Conservation (phyloP, 345 rosid genomes). For the Theobroma cacao region DNA sequence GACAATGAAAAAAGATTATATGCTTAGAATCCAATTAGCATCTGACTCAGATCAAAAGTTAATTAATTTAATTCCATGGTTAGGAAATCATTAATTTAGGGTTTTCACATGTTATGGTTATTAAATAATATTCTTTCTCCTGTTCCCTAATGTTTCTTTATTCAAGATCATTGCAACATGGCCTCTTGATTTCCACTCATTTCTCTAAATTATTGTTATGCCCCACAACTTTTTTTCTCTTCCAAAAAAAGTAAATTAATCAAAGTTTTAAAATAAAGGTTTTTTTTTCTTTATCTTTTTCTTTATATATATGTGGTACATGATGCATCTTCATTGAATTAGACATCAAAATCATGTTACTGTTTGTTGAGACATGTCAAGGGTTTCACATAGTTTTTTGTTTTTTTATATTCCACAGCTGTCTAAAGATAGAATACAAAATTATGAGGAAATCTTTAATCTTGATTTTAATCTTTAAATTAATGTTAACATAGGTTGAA, state of each 20-base stretch:
- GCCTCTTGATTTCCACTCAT: neutral
- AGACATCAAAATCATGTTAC: constrained; percentile 11
- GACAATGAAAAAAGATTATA: neutral
- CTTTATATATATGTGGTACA: too few species aligned
- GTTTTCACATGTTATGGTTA: neutral
- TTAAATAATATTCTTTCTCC: neutral
- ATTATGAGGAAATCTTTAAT: neutral
- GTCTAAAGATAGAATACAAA: neutral
- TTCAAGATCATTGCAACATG: neutral
- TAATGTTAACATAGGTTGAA: neutral
- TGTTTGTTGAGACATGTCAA: neutral
- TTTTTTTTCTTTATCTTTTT: neutral
- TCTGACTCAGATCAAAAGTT: neutral
- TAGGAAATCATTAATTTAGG: neutral
- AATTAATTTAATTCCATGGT: neutral
- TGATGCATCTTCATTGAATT: neutral
- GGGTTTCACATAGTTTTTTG: neutral
- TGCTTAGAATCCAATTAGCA: neutral
- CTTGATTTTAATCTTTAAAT: neutral
- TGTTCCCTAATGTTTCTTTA: neutral
- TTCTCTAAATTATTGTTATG: neutral
- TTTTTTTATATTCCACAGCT: neutral
- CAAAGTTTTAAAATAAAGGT: neutral
- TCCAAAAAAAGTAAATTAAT: neutral
- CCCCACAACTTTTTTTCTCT: neutral